Percentiles rank a stretch among this genome's conserved stretches.
These are phyloP conservation scores for Claviceps pusilla DNA, from an alignment of 2,329 filamentous ascomycete genomes.

Conservation along the genomic window DNA sequence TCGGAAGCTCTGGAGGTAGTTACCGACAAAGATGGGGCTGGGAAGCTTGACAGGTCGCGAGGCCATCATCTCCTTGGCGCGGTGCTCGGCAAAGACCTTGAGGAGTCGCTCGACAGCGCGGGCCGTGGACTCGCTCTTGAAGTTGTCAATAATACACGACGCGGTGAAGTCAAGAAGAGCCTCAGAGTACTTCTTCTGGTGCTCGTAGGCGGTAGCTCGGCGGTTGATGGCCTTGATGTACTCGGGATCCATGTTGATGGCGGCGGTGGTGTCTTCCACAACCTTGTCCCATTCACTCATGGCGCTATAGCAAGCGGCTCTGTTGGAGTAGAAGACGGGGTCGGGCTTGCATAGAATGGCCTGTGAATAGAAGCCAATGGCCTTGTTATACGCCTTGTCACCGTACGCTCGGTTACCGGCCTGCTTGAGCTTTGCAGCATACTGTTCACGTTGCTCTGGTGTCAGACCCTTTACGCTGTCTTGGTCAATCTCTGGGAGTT, in stretches of 20 bases:
- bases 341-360: conserved; percentile 95
- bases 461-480: conserved; percentile 35
- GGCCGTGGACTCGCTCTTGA: conserved; percentile 80
- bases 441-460: conserved; percentile 63
- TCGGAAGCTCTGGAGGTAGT: conserved; percentile 98
- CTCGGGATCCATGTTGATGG: conserved; percentile 81
- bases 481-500: conserved; percentile 54
- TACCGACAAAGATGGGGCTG: conserved; percentile 91
- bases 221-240: conserved; percentile 98
- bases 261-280: conserved; percentile 89
- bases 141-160: conserved; percentile 96
- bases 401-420: conserved; percentile 94
- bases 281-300: conserved; percentile 89
- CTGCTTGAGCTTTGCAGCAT: conserved; percentile 82
- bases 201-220: conserved; percentile 90
- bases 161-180: conserved; percentile 95
- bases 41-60: conserved; percentile 80
- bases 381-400: conserved; percentile 80
- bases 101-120: conserved; percentile 82
- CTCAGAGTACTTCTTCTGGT: conserved; percentile 79
- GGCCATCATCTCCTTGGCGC: conserved; percentile 76
- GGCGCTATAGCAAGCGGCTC: conserved; percentile 92
- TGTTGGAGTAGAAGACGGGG: conserved; percentile 97
- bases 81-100: conserved; percentile 92
- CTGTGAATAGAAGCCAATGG: conserved; percentile 89